Conservation (phyloP, 1,139 yeast species). For the Pichia sp. region DNA sequence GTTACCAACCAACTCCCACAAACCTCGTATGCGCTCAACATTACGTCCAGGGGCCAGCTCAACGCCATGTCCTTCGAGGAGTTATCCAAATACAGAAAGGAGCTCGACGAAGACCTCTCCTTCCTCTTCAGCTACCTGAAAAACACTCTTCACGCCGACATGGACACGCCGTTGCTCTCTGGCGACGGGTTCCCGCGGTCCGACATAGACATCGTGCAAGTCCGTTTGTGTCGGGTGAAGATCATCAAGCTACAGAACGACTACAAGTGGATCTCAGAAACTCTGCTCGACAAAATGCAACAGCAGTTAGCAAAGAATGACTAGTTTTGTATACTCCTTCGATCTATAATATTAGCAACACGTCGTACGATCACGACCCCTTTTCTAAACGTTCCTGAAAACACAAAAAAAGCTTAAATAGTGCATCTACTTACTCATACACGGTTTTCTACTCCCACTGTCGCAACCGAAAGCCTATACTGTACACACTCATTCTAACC, state of each 20-base stretch:
- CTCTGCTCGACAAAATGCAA: constrained; percentile 13
- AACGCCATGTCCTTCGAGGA: constrained; percentile 5
- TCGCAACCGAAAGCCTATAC: neutral
- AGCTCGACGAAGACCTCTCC: constrained; percentile 25
- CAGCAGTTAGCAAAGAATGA: constrained; percentile 4
- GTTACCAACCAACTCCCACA: constrained; percentile 11
- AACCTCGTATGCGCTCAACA: constrained; percentile 1
- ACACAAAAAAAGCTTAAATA: too few species aligned
- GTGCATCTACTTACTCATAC: too few species aligned
- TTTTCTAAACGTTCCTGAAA: too few species aligned
- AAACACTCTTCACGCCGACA: constrained; percentile 41
- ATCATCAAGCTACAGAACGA: constrained; percentile 71
- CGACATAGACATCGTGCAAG: constrained; percentile 72
- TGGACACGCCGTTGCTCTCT: constrained; percentile 62
- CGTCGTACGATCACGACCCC: too few species aligned
- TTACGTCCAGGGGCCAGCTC: constrained; percentile 12
- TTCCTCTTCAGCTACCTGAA: constrained; percentile 22
- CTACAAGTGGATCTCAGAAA: constrained; percentile 44
- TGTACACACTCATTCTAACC: constrained; percentile 42
- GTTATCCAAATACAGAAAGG: constrained; percentile 6
- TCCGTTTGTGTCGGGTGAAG: constrained; percentile 56
- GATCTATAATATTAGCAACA: too few species aligned
- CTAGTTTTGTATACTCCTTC: neutral
- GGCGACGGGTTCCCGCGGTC: constrained; percentile 80
- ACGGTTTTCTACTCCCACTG: too few species aligned